Conservation (phyloP, 169 alveolate genomes). For the Plasmodium sp. region DNA sequence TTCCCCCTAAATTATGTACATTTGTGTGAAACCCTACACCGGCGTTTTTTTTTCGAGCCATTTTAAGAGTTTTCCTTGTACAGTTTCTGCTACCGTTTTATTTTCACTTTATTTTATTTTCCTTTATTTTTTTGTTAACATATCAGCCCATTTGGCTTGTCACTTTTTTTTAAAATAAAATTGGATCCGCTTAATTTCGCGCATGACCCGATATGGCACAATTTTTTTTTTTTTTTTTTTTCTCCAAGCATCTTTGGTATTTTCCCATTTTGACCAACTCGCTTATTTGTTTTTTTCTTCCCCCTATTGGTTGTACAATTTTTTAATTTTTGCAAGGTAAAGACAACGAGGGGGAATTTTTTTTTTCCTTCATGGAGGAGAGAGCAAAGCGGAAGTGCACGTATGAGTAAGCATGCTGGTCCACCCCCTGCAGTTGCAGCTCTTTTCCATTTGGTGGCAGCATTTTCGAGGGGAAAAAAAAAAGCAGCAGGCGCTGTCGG, state of each 20-base stretch:
- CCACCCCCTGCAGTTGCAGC: background rate
- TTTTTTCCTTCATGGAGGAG: background rate
- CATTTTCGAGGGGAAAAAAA: background rate
- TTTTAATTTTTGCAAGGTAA: background rate
- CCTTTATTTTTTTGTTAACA: background rate
- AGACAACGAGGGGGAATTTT: background rate
- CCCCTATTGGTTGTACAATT: background rate
- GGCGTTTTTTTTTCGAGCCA: background rate
- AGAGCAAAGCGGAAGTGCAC: background rate
- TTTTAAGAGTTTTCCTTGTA: background rate
- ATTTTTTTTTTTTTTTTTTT: background rate
- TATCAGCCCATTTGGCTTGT: background rate
- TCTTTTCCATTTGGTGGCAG: background rate
- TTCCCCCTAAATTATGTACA: background rate
- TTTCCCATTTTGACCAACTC: background rate
- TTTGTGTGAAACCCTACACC: background rate
- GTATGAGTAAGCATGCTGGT: background rate
- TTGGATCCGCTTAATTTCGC: slow-evolving; percentile 1
- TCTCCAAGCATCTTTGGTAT: background rate
- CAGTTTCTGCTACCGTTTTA: background rate
- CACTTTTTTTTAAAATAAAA: background rate
- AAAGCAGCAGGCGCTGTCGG: background rate
- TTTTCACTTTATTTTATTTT: background rate
- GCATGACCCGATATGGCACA: background rate
- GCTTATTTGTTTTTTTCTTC: background rate